These are phyloP conservation scores for Prototheca wickerhamii DNA, from an alignment of 163 green algal genomes.

Conservation along the genomic window DNA sequence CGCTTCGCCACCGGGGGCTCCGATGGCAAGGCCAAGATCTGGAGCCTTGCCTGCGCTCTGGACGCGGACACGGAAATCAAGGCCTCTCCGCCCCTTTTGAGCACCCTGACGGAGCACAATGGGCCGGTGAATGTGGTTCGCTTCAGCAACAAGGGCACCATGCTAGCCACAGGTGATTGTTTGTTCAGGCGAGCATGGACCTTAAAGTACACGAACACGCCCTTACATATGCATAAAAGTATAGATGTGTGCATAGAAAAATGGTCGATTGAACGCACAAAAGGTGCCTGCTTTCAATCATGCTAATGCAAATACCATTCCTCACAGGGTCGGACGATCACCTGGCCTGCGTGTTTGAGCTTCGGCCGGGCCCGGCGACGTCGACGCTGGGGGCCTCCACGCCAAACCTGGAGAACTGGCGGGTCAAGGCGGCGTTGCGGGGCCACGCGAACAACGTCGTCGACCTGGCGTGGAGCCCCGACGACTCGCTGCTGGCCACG, in stretches of 20 bases:
- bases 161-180: conserved; percentile 39
- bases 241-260: not conserved
- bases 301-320: not conserved
- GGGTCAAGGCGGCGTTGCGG: conserved; percentile 32
- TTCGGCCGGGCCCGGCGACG: conserved; percentile 36
- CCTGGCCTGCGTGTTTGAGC: conserved; percentile 55
- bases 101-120: conserved; percentile 63
- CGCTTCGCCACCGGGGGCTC: conserved; percentile 65
- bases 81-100: conserved; percentile 45
- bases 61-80: conserved; percentile 45
- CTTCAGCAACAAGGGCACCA: conserved; percentile 43
- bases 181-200: not conserved
- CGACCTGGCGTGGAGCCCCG: conserved; percentile 77
- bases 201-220: not conserved
- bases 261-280: not conserved
- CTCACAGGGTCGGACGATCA: conserved; percentile 62
- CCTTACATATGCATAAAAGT: not conserved
- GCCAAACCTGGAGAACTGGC: conserved; percentile 84
- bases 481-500: conserved; percentile 62
- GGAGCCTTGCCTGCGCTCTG: conserved; percentile 62
- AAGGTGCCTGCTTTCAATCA: not conserved
- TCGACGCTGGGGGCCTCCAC: conserved; percentile 62
- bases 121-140: conserved; percentile 69
- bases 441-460: conserved; percentile 74
- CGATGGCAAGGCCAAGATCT: conserved; percentile 69